Conservation (phyloP, 2,329 filamentous ascomycete genomes). For the Penicillium sp. region DNA sequence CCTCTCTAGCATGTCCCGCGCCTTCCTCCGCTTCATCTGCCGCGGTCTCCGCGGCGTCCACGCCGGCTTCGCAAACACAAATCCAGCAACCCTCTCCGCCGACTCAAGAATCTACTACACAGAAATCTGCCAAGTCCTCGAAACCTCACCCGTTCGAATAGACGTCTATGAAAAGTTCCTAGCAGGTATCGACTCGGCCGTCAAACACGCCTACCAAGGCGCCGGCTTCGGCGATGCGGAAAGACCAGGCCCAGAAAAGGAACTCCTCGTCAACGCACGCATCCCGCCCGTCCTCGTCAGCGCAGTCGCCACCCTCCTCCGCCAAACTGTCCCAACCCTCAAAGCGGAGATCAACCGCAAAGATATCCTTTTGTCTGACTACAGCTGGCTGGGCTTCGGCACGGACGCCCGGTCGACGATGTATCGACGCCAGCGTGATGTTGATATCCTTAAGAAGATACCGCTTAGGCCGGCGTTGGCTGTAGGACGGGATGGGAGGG, state of each 20-base stretch:
- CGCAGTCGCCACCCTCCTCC: slow-evolving; percentile 54
- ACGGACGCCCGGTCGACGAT: slow-evolving; percentile 61
- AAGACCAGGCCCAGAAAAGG: slow-evolving; percentile 55
- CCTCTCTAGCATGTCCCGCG: slow-evolving; percentile 74
- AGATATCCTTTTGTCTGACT: slow-evolving; percentile 74
- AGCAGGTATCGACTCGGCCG: slow-evolving; percentile 67
- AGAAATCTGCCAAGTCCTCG: slow-evolving; percentile 58
- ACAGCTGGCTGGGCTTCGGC: slow-evolving; percentile 68
- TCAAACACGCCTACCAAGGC: slow-evolving; percentile 61
- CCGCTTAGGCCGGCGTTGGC: slow-evolving; percentile 28
- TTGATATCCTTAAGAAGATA: slow-evolving; percentile 61
- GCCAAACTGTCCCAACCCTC: slow-evolving; percentile 59
- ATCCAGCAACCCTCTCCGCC: slow-evolving; percentile 44
- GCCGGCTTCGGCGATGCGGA: slow-evolving; percentile 49
- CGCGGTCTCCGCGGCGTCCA: slow-evolving; percentile 65
- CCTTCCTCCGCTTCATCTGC: slow-evolving; percentile 71
- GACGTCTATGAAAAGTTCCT: slow-evolving; percentile 67
- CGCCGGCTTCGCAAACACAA: slow-evolving; percentile 41
- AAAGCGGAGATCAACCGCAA: slow-evolving; percentile 65
- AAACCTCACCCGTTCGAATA: slow-evolving; percentile 61
- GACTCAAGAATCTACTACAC: slow-evolving; percentile 51
- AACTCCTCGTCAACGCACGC: slow-evolving; percentile 56
- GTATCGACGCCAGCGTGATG: slow-evolving; percentile 65
- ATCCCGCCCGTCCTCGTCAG: slow-evolving; percentile 57
- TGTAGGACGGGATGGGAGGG: slow-evolving; percentile 10